Evolutionary conservation across 2,329 filamentous ascomycete genomes (phyloP), one percentile per base, ranked within the genome.

Genomic region (Raffaelea deltoideospora): DNA sequence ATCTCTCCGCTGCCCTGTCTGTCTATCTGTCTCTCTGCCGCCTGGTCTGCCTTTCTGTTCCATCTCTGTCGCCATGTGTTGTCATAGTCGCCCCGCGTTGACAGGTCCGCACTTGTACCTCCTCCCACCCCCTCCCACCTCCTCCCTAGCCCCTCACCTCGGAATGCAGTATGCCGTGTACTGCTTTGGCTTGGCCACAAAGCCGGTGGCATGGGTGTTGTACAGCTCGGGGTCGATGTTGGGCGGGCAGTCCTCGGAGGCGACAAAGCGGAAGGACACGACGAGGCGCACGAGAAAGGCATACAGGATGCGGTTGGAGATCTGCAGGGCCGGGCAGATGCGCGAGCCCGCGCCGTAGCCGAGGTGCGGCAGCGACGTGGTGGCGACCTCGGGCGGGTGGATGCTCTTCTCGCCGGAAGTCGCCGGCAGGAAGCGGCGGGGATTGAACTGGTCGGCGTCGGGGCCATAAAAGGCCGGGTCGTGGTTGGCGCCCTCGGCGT

Each of bases 401-500:
- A n/a, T n/a, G n/a, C n/a, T n/a, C n/a, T n/a, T n/a, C n/a, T n/a
- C n/a, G n/a, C n/a, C 9, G 10, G 9, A 15, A 13, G n/a, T 29
- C 27, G 27, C 10, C 27, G 10, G 10, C 27, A 29, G 7, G 27
- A 29, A 29, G n/a, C 27, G n/a, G n/a, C n/a, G n/a, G n/a, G n/a
- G n/a, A n/a, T n/a, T n/a, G 64, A 95, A 95, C 33, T 71, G 61
- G 22, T 59, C 57, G 0, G 84, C 84, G 46, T 88, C 79, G 0
- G 64, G 54, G 0, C 87, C 87, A 87, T 87, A 95, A 10, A 86
- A 62, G 3, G 63, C 57, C 30, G 61, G 61, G 43, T 72, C 72
- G 20, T 70, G 72, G 61, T 95, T 92, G 50, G 78, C 69, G 9
- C 79, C 79, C 63, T 65, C 69, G 3, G 70, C 66, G 3, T 64